Evolutionary conservation across 257 asterid species (phyloP), one percentile per base, ranked within the genome.

Genomic region (Solanum appendiculatum): DNA sequence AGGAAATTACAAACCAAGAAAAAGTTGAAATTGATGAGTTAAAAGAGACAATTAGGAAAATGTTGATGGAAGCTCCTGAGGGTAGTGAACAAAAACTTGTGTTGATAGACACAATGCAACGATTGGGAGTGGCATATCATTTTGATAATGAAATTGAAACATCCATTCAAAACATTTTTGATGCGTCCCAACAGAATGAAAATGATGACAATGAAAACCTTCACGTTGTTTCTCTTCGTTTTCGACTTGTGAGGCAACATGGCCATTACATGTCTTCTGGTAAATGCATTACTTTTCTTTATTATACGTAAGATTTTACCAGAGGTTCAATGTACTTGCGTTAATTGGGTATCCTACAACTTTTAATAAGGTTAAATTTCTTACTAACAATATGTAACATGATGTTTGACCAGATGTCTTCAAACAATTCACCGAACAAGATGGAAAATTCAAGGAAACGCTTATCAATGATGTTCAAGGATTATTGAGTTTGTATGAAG

Each of bases 71-170:
- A 64, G 18, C 73, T 27, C 73, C 36, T 0, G 73, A 64, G 20
- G 9, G 3, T 64, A 25, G 72, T 27, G 1, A 2, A 64, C 34
- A 64, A 25, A 64, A 64, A 13, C 73, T 64, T 64, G 5, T 27
- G 36, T 25, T 90, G 48, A 87, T 90, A 18, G 82, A 87, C 39
- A 9, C 54, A 5, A 70, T 88, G 7, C 87, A 85, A 20, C 91
- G 90, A 16, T 31, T 90, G 73, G 73, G 73, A 27, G 73, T 64
- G 20, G 40, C 87, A 5, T 90, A 90, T 42, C 90, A 85, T 66
- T 90, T 90, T 16, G 51, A 72, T 51, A 82, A 31, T 2, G 90
- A 87, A 25, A 90, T 90, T 3, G 87, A 82, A 13, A 64, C 34
- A 18, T 60, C 51, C 6, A 11, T 86, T 2, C 82, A n/a, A 2